Base-by-base conservation (phyloP, 805 yeast genomes). In the Cyberlindnera nakhonratchasimensis region DNA sequence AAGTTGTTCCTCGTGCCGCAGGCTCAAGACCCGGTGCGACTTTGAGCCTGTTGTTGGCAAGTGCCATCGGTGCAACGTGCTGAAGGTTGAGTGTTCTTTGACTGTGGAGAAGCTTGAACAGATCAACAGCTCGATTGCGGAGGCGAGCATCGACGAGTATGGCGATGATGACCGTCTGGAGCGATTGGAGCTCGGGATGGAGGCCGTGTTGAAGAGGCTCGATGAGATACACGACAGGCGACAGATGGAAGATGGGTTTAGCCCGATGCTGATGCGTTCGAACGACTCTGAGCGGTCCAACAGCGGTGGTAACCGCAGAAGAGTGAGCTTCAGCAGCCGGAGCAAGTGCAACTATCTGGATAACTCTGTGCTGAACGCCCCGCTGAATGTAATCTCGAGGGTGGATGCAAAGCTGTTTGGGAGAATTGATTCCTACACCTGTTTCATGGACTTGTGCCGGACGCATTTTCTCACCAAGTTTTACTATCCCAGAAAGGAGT, bases 21-120 rank as follows among this genome's bases (percentile, higher is more conserved):
- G 69, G 52, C 65, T 76, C 45, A 79, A 79, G 54, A 78, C 83
- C 2, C 66, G 81, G 43, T 79, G 85, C 55, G 80, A 74, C 44
- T 70, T 67, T 48, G 75, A 72, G 31, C 66, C 69, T 0, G 52
- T 61, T 2, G 53, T 57, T 11, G 68, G 66, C 5, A 69, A 69
- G 47, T 79, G 84, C 50, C 75, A 74, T 42, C 63, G 82, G 22
- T 79, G 85, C 48, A 62, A 59, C 32, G 66, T 76, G 22, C 52
- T 78, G 29, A 58, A 70, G 32, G 51, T 76, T 8, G 67, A 64
- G 1, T 79, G 85, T 47, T 74, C 80, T 0, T 51, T 77, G 31
- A 63, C 74, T 2, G 47, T 46, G 17, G 65, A 58, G 42, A 52
- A 57, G 31, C 53, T 50, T 13, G 54, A 54, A 6, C 62, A 63